Evolutionary conservation across 2,329 filamentous ascomycete genomes (phyloP), one percentile per base, ranked within the genome.

Genomic region (Pestalotiopsis sp.): DNA sequence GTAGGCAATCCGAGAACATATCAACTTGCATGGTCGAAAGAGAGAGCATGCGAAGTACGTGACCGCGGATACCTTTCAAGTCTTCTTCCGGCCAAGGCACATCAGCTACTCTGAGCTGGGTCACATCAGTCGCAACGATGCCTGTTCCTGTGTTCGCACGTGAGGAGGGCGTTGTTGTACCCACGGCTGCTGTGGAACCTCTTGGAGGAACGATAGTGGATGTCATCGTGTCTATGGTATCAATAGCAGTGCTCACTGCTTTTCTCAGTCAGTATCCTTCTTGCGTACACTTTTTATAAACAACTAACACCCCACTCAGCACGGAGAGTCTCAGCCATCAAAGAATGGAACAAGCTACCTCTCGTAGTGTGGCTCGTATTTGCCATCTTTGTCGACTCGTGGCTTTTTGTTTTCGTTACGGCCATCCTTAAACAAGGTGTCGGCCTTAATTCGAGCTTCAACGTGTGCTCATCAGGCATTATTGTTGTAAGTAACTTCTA

Each of bases 371-470:
- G 83, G 82, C 71, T 91, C 63, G 84, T 91, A 61, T 80, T 91
- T 58, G 80, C 84, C 11, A 88, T 91, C 41, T 91, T 91, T 72
- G 52, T 81, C 68, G 88, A 91, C 71, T 91, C 89, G 0, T 89
- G 86, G 67, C 72, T 85, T 9, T 91, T 91, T 73, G 86, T 90
- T 13, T 83, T 89, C 71, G 84, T 84, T 7, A 87, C 88, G 2
- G 84, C 86, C 2, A 79, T 91, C 7, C 74, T 91, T 7, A 84
- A 89, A 67, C 85, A 87, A 69, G 86, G 87, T 1, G 82, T 89
- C 68, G 87, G 87, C 1, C 81, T 91, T 63, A 87, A 89, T 70
- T 82, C 80, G 14, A 86, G 82, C 27, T 72, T 79, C 4, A 73
- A 76, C 2, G 81, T 87, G 5, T 92, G 89, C 74, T 84, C 87